Evolutionary conservation across 1,139 yeast species (phyloP), one percentile per base, ranked within the genome.

Genomic region (Meyerozyma carpophila): DNA sequence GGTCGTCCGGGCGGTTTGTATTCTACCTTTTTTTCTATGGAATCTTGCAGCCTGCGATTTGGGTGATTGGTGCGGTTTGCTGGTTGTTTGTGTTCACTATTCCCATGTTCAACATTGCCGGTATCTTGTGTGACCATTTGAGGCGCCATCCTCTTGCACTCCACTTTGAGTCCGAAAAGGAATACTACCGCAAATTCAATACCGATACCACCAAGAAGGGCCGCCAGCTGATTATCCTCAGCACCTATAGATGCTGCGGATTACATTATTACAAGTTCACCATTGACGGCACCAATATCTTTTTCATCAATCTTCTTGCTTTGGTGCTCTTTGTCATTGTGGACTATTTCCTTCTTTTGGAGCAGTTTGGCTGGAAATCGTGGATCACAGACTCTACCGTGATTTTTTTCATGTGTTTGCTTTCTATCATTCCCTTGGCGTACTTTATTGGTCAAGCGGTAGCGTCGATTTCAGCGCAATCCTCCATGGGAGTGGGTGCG

Each of bases 401-500:
- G 63, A 74, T 90, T 39, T 94, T 93, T 57, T 71, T 79, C 43
- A 69, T 90, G 25, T 86, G 96, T 62, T 70, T 93, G 48, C 73
- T 86, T 43, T 86, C 97, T 1, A 88, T 93, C 48, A 79, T 93
- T 41, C 98, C 99, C 3, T 72, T 93, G 52, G 98, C 98, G 0
- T 93, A 93, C 61, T 93, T 91, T 62, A 91, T 93, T 56, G 99
- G 99, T 3, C 98, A 93, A 63, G 98, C 98, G 2, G 98, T 93
- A 24, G 99, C 99, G 0, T 91, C 98, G 2, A 93, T 93, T 50
- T 87, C 96, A 3, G 98, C 98, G 0, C 98, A 94, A 66, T 89
- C 97, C 1, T 91, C 98, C 0, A 93, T 93, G 98, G 97, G 98
- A n/a, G 83, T 93, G 51, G 98, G 98, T 69, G 98, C 99, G 1